phyloP scores from a whole-genome alignment of 768 basidiomycete species.

The Tricholoma terreum region DNA sequence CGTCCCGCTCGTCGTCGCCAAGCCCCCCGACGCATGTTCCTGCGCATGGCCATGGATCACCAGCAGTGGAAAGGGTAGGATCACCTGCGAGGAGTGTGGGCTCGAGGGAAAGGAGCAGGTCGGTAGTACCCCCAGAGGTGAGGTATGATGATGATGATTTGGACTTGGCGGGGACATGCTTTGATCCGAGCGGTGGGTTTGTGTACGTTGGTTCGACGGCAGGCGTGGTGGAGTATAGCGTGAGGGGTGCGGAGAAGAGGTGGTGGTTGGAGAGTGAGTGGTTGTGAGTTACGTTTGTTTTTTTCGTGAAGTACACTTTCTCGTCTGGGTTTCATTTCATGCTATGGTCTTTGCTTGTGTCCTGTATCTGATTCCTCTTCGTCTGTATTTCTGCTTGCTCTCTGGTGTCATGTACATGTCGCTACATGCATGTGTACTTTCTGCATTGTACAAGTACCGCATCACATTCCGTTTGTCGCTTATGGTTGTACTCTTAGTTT shows the following conservation, averaged over 20 bases:
- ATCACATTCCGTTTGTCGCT: background rate
- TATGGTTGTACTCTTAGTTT: background rate
- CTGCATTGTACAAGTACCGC: background rate
- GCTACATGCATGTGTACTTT: background rate
- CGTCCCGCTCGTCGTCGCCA: conserved; percentile 40
- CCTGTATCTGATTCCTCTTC: background rate
- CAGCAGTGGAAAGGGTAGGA: background rate
- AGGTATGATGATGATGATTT: conserved; percentile 39
- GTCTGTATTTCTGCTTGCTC: background rate
- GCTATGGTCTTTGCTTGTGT: background rate
- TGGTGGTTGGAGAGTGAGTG: conserved; percentile 63
- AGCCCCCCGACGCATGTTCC: conserved; percentile 30
- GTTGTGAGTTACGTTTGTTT: conserved; percentile 27
- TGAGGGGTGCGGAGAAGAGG: conserved; percentile 67
- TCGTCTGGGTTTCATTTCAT: background rate
- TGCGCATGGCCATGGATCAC: conserved; percentile 3
- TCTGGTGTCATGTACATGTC: background rate
- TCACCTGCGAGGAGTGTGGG: conserved; percentile 3
- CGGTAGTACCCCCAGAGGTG: conserved; percentile 7
- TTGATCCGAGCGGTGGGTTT: conserved; percentile 65
- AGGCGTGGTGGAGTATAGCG: conserved; percentile 74
- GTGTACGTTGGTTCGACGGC: conserved; percentile 65
- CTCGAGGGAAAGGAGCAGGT: background rate
- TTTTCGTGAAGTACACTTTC: background rate
- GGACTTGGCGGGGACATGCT: conserved; percentile 70